Base-by-base conservation (phyloP, 2,329 filamentous ascomycete species). In the Ophiostoma fasciatum region DNA sequence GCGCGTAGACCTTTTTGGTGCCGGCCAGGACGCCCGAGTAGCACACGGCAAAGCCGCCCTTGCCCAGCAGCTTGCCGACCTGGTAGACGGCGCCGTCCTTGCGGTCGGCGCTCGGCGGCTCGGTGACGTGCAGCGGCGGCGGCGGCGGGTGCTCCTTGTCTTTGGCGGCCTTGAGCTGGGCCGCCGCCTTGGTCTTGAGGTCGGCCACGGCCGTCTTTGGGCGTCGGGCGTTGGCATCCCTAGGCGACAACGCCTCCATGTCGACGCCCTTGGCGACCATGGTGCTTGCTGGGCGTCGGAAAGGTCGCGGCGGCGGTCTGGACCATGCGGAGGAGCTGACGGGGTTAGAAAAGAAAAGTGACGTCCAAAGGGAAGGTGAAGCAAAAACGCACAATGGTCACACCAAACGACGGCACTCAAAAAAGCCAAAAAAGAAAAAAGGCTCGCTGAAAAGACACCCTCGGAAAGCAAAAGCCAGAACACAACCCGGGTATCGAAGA, bases 31-130 rank as follows among this genome's bases (percentile, higher is more conserved):
- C 72, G 32, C 77, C 81, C 47, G 76, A 72, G 51, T 87, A 81
- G 59, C 81, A 87, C 42, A 87, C 79, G 45, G 82, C 82, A 51
- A 88, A 88, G 9, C 82, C 82, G 31, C 82, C 82, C 57, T 83
- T 87, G 19, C 82, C 82, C 39, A 88, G 64, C 51, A 82, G 64
- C 48, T 74, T 74, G 39, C 80, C 79, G 22, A 82, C 74, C 48
- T 78, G 71, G 61, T 87, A 88, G 33, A 76, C 66, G 37, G 78
- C 72, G 36, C 80, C 80, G 59, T 77, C 64, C 38, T 66, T 71
- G 36, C 78, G 75, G 53, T 84, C 79, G 37, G 64, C 61, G 50
- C 79, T 80, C 31, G 78, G 65, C 15, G 74, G 74, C 53, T 78
- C 74, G 17, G 58, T 55, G 31, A 78, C 67, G 43, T 71, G 60